A percentile compares a stretch with the other conserved stretches of the same genome.
phyloP scores from a whole-genome alignment of 2,329 filamentous ascomycete genomes.

The Stachybotrys chartarum region DNA sequence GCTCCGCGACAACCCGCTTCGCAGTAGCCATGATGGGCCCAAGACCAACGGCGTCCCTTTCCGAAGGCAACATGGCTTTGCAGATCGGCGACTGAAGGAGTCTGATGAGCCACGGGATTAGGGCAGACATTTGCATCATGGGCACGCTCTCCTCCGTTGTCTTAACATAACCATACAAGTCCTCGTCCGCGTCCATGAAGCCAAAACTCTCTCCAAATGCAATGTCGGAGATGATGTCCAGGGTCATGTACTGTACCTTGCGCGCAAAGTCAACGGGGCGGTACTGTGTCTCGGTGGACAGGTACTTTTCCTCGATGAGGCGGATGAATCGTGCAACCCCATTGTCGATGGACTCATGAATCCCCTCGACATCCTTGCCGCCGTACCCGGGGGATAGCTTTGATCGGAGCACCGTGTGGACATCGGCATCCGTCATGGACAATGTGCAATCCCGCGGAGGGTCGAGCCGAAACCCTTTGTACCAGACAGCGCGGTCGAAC shows the following conservation, averaged over 20 bases:
- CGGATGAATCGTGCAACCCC: slow-evolving; percentile 37
- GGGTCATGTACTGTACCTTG: slow-evolving; percentile 44
- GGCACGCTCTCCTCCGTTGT: slow-evolving; percentile 35
- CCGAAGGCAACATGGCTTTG: slow-evolving; percentile 32
- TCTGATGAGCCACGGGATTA: slow-evolving; percentile 32
- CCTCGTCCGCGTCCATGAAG: slow-evolving; percentile 35
- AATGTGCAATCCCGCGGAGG: slow-evolving; percentile 43
- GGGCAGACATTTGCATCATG: slow-evolving; percentile 32
- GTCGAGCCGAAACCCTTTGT: slow-evolving; percentile 42
- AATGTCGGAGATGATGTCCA: slow-evolving; percentile 46
- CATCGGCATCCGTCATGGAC: slow-evolving; percentile 37
- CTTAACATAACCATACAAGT: slow-evolving; percentile 39
- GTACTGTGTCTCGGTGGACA: slow-evolving; percentile 21
- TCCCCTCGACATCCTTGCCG: slow-evolving; percentile 42
- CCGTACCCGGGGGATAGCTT: slow-evolving; percentile 28
- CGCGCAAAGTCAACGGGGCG: slow-evolving; percentile 44
- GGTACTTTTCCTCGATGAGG: slow-evolving; percentile 38
- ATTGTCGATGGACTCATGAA: slow-evolving; percentile 43
- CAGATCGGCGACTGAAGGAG: slow-evolving; percentile 33
- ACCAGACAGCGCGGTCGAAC: slow-evolving; percentile 32
- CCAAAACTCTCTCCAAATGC: slow-evolving; percentile 43
- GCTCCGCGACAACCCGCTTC: slow-evolving; percentile 9
- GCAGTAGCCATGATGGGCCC: slow-evolving; percentile 27
- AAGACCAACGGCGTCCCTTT: slow-evolving; percentile 29
- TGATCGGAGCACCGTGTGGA: slow-evolving; percentile 25